Evolutionary conservation across 306 rosid species (phyloP), one percentile per base, ranked within the genome.

Genomic region (Begonia fuchsioides): DNA sequence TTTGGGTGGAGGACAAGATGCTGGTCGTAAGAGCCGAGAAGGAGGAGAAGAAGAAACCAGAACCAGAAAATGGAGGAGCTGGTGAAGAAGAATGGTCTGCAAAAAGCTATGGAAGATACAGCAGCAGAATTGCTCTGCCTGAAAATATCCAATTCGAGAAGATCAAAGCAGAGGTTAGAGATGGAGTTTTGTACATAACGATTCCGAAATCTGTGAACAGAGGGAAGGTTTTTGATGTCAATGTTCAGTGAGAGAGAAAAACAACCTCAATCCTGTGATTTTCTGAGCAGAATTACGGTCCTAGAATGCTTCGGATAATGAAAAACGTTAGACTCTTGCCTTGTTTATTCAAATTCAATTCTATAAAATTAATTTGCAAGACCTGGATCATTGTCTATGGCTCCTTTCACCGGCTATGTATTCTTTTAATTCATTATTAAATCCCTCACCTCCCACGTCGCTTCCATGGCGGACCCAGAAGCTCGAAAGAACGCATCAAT

Each of bases 1-100:
- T 80, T 1, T 83, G 94, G 81, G 85, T 87, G 15, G 94, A 87
- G 55, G 94, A 83, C 46, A 87, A 83, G 18, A 80, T 83, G 93
- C 51, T 87, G 11, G 74, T 87, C 10, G 72, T 87, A 5, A 83
- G 78, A 51, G 96, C 94, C 11, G 77, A 87, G 54, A 87, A 87
- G 26, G 64, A 2, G 52, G 18, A 43, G 0, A 60, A 58, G 48
- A 70, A 64, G 54, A 64, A 59, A 60, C 47, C 51, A 8, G 17
- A 38, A 20, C 13, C 6, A 11, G 56, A 44, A 32, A 56, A 11
- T 2, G 14, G 6, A 1, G 57, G 35, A 2, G 50, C 11, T 5
- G 13, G 51, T 3, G 63, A 20, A 9, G 63, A 56, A 12, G 64
- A 63, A 9, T 87, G 96, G 96, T 68, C 78, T 20, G 68, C 77